Evolutionary conservation across 2,329 filamentous ascomycete species (phyloP).

Genomic region (Colletotrichum sp.): DNA sequence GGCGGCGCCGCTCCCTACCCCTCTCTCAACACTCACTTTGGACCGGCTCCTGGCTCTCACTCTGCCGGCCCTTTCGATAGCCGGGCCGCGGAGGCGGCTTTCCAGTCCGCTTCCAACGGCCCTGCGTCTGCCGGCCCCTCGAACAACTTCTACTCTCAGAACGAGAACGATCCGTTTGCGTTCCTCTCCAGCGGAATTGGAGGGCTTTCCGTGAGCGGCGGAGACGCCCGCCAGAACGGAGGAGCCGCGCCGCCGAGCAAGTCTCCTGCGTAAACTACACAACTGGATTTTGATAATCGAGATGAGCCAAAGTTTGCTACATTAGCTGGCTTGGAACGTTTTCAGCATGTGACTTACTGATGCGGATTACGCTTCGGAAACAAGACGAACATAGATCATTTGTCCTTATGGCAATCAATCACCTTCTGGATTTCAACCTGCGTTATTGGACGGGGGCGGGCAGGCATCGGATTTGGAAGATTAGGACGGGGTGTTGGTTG

Average conservation of each 20-base stretch:
- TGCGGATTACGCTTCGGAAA: conserved; percentile 41
- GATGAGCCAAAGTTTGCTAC: conserved; percentile 25
- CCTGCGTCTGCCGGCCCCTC: conserved; percentile 77
- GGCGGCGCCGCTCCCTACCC: conserved; percentile 82
- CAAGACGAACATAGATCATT: conserved; percentile 49
- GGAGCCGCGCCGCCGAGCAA: conserved; percentile 61
- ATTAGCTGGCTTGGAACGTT: conserved; percentile 30
- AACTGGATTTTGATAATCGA: conserved; percentile 13
- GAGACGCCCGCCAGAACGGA: conserved; percentile 68
- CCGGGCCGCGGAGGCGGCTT: conserved; percentile 91
- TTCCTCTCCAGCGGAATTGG: conserved; percentile 79
- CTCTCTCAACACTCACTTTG: conserved; percentile 81
- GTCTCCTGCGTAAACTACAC: conserved; percentile 57
- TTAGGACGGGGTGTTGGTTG: conserved; percentile 35
- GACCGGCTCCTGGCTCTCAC: conserved; percentile 78
- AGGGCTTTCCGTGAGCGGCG: conserved; percentile 72
- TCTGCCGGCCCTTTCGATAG: conserved; percentile 90
- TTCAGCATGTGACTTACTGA: conserved; percentile 26
- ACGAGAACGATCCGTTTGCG: conserved; percentile 77
- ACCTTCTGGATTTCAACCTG: conserved; percentile 47
- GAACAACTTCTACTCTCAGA: conserved; percentile 70
- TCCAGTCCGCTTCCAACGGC: conserved; percentile 86
- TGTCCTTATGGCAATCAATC: conserved; percentile 48
- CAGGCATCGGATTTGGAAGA: conserved; percentile 45
- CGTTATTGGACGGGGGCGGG: conserved; percentile 39